These are phyloP conservation scores for Sporothrix brasiliensis DNA, from an alignment of 2,329 filamentous ascomycete genomes.

Conservation along the genomic window DNA sequence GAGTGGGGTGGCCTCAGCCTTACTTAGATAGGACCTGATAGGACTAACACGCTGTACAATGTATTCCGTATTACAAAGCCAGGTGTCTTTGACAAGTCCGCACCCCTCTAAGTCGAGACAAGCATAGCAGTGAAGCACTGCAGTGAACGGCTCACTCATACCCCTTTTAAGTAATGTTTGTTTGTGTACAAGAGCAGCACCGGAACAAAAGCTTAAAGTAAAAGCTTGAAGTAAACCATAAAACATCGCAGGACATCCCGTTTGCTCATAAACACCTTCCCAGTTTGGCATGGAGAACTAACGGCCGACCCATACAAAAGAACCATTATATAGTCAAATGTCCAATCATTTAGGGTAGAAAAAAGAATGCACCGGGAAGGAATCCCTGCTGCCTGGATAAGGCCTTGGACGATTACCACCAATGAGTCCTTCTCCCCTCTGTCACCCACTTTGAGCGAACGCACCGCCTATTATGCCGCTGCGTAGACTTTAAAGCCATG, in stretches of 20 bases:
- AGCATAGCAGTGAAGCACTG: neutral
- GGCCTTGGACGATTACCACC: neutral
- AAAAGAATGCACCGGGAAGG: too few species aligned
- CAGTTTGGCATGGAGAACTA: neutral
- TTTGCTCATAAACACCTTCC: too few species aligned
- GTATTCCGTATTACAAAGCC: neutral
- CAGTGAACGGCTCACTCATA: conserved; percentile 5
- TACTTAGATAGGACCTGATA: conserved; percentile 1
- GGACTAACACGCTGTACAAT: neutral
- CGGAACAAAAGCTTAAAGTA: too few species aligned
- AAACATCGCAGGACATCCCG: too few species aligned
- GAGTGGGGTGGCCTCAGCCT: neutral
- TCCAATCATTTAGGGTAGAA: too few species aligned
- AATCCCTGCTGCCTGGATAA: too few species aligned
- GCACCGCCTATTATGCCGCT: neutral
- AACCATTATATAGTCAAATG: too few species aligned
- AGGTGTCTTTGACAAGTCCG: conserved; percentile 13
- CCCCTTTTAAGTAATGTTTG: neutral
- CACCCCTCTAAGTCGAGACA: neutral
- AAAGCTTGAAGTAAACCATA: too few species aligned
- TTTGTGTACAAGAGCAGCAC: too few species aligned
- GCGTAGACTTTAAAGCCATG: neutral
- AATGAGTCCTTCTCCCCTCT: neutral
- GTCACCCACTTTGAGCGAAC: neutral
- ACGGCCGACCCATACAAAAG: too few species aligned